phyloP scores from a whole-genome alignment of 768 basidiomycete species.

The Antrodiella citrinella region DNA sequence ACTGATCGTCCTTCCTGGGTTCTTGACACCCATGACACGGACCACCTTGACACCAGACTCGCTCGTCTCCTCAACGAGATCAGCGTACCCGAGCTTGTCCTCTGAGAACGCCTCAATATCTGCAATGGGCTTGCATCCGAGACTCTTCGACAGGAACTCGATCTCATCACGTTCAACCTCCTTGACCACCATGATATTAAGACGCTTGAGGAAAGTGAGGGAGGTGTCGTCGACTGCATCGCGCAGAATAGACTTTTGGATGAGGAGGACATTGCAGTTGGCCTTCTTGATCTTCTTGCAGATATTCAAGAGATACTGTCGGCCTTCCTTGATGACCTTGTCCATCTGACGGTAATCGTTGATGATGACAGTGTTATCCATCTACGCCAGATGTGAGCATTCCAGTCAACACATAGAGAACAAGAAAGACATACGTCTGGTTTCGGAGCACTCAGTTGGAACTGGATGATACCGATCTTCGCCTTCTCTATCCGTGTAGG shows the following conservation, averaged over 20 bases:
- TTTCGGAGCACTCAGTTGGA: conserved; percentile 96
- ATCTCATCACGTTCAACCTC: conserved; percentile 99
- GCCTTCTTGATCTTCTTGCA: conserved; percentile 99
- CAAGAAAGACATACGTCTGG: conserved; percentile 65
- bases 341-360: conserved; percentile 99
- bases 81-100: conserved; percentile 96
- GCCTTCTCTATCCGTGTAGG: conserved; percentile 96
- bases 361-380: conserved; percentile 99
- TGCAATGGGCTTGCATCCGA: conserved; percentile 93
- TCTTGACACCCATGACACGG: conserved; percentile 90
- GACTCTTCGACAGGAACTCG: conserved; percentile 89
- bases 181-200: conserved; percentile 94
- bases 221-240: conserved; percentile 99
- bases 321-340: conserved; percentile 98
- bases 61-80: conserved; percentile 85
- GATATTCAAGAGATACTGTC: conserved; percentile 93
- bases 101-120: conserved; percentile 97
- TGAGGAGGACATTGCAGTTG: conserved; percentile 98
- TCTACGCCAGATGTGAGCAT: conserved; percentile 38
- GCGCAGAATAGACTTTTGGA: conserved; percentile 98
- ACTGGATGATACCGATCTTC: conserved; percentile 96
- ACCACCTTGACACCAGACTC: conserved; percentile 85
- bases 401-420: conserved; percentile 6
- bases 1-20: conserved; percentile 89
- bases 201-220: conserved; percentile 92